Evolutionary conservation across 495 filamentous ascomycete genomes (phyloP), one percentile per base, ranked within the genome.

Genomic region (Podospora tetraspora): DNA sequence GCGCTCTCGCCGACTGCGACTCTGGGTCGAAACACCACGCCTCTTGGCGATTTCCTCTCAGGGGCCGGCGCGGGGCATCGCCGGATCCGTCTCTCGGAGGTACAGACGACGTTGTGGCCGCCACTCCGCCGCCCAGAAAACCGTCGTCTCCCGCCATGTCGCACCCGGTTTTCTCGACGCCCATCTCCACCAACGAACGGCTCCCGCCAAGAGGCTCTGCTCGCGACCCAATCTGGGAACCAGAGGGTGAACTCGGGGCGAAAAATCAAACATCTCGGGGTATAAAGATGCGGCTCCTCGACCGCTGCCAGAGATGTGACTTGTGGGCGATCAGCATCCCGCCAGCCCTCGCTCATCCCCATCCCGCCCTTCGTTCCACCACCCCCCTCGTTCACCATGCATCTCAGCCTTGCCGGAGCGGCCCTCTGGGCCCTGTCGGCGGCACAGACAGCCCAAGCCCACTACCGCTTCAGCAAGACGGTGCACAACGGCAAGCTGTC

Each of bases 381-480:
- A 12, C 8, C 29, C 24, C 27, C 3, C 43, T 1, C 25, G 3
- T 19, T 27, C 57, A 64, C 5, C 32, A 65, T 65, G 63, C 63
- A 63, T 13, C 27, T 68, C 61, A 68, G 57, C 52, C 66, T 68
- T 11, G 52, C 34, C 25, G 56, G 60, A 21, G 16, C 59, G 25
- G 66, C 61, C 61, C 60, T 68, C 61, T 68, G 61, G 61, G 63
- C 63, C 24, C 68, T 69, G 57, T 22, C 68, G 4, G 59, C 69
- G 4, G 57, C 57, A 12, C 25, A 59, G 6, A 37, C 65, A 11
- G 66, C 69, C 24, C 23, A 58, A 22, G 69, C 66, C 23, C 69
- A 71, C 63, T 71, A 72, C 68, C 69, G 57, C 63, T 72, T 72
- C 65, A 60, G 59, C 57, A 64, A 61, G 59, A 64, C 69, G 23